Conservation (phyloP, 2,329 filamentous ascomycete genomes). For the Calonectria honghensis region DNA sequence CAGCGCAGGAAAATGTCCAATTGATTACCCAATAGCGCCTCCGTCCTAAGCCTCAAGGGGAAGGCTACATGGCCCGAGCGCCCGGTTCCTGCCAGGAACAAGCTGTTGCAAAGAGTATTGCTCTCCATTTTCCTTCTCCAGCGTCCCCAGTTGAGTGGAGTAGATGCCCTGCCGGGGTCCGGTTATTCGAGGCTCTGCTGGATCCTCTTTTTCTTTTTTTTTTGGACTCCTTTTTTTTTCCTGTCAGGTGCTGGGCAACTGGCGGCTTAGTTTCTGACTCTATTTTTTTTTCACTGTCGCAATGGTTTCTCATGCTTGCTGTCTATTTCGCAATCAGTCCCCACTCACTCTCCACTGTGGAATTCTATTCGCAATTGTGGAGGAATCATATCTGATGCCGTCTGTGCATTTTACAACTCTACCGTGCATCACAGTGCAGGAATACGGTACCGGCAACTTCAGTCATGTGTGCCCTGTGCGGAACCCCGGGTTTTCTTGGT, state of each 20-base stretch:
- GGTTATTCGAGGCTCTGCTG: constrained; percentile 61
- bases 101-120: constrained; percentile 38
- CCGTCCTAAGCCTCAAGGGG: constrained; percentile 56
- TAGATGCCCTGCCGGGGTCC: constrained; percentile 47
- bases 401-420: constrained; percentile 18
- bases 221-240: constrained; percentile 46
- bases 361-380: constrained; percentile 38
- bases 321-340: constrained; percentile 34
- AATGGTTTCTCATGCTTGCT: neutral
- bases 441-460: constrained; percentile 6
- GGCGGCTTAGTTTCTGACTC: constrained; percentile 6
- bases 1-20: constrained; percentile 52
- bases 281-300: constrained; percentile 26
- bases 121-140: constrained; percentile 16
- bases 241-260: constrained; percentile 49
- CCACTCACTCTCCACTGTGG: constrained; percentile 39
- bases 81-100: constrained; percentile 59
- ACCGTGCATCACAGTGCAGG: constrained; percentile 17
- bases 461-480: constrained; percentile 37
- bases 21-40: constrained; percentile 59
- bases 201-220: constrained; percentile 42
- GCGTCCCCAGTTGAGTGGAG: constrained; percentile 44
- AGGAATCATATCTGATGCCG: constrained; percentile 36
- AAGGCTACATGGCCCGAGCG: constrained; percentile 54
- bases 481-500: constrained; percentile 30